A percentile compares a stretch with the other conserved stretches of the same genome.
These are phyloP conservation scores for Paraleonurus japonicus DNA, from an alignment of 257 asterid genomes.

Conservation along the genomic window DNA sequence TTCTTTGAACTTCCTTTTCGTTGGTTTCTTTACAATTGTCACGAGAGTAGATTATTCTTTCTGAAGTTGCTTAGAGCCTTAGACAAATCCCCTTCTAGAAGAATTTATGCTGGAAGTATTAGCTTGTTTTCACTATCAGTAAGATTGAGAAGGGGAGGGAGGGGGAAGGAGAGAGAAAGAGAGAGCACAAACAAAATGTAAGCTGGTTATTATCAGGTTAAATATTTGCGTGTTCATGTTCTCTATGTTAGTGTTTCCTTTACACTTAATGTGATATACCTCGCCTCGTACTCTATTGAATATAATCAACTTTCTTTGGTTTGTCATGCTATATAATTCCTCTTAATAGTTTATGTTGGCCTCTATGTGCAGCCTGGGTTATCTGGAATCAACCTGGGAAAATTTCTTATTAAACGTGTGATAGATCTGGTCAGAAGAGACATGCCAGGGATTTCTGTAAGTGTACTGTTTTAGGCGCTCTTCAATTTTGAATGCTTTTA, in stretches of 20 bases:
- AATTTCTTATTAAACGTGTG: slow-evolving; percentile 91
- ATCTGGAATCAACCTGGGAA: slow-evolving; percentile 92
- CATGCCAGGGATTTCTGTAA: slow-evolving; percentile 79
- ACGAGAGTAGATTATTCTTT: slow-evolving; percentile 2
- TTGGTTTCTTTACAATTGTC: not conserved
- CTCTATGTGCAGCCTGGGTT: slow-evolving; percentile 77
- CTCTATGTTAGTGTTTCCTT: not conserved
- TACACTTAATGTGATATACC: slow-evolving; percentile 8
- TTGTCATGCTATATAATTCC: not conserved
- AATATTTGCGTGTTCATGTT: not conserved
- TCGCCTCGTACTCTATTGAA: not conserved
- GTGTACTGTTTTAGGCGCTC: slow-evolving; percentile 26
- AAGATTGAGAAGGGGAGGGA: not conserved
- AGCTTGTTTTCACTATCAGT: not conserved
- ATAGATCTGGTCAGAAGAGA: slow-evolving; percentile 88
- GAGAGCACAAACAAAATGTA: not conserved
- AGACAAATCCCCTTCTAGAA: not conserved
- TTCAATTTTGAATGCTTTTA: not conserved
- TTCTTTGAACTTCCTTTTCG: slow-evolving; percentile 1
- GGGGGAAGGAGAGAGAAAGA: not conserved
- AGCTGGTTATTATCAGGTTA: not conserved
- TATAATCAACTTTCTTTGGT: not conserved
- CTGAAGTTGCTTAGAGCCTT: not conserved
- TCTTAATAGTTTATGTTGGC: slow-evolving; percentile 17
- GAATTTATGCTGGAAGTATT: not conserved